Evolutionary conservation across 2,329 filamentous ascomycete genomes (phyloP).

Genomic region (Endoconidiophora polonica): DNA sequence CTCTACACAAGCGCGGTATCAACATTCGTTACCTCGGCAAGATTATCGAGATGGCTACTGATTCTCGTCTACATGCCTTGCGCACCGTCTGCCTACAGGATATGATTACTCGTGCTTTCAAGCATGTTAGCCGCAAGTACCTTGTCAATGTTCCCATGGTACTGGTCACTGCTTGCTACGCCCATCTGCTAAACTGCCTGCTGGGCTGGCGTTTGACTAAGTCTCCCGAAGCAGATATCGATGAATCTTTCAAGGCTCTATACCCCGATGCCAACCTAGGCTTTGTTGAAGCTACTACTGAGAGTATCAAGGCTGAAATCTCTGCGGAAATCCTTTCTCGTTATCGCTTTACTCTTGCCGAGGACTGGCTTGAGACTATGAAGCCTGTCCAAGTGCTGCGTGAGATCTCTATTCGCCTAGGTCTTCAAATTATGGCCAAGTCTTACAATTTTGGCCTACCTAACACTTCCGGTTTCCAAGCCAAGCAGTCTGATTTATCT

Average conservation of each 20-base stretch:
- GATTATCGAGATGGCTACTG: conserved; percentile 49
- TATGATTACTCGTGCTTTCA: conserved; percentile 91
- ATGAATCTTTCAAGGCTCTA: conserved; percentile 53
- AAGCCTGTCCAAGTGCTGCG: conserved; percentile 73
- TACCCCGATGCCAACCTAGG: conserved; percentile 70
- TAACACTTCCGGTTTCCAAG: conserved; percentile 5
- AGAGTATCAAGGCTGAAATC: conserved; percentile 51
- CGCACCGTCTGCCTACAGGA: conserved; percentile 68
- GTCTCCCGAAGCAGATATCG: conserved; percentile 63
- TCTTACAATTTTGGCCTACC: conserved; percentile 24
- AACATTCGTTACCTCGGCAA: conserved; percentile 92
- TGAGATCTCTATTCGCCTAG: conserved; percentile 76
- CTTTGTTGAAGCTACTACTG: conserved; percentile 65
- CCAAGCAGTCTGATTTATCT: conserved; percentile 16
- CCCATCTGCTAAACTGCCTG: conserved; percentile 87
- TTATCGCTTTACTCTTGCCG: conserved; percentile 58
- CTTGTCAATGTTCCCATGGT: conserved; percentile 64
- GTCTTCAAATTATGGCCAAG: conserved; percentile 71
- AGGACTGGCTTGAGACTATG: conserved; percentile 49
- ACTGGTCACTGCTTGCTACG: conserved; percentile 61
- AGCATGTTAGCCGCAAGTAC: conserved; percentile 71
- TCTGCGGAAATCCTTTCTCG: conserved; percentile 53
- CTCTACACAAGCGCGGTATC: conserved; percentile 92
- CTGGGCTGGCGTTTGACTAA: conserved; percentile 60
- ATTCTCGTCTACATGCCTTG: conserved; percentile 58